Percentiles rank a stretch among this genome's conserved stretches.
These are phyloP conservation scores for Prillingera fragicola DNA, from an alignment of 1,284 basidiomycete genomes.

Conservation along the genomic window DNA sequence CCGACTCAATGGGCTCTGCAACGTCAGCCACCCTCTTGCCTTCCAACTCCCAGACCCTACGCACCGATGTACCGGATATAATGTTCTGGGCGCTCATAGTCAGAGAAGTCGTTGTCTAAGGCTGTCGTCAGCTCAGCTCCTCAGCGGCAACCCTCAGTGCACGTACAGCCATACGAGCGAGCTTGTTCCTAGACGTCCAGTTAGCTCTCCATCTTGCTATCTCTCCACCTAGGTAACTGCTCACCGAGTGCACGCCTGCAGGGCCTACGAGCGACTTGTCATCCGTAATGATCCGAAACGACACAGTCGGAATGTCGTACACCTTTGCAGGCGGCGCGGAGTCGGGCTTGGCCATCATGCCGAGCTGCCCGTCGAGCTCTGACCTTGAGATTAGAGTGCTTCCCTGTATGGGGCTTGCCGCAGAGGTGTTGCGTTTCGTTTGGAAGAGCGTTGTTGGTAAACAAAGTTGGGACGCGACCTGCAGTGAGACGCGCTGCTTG, in stretches of 20 bases:
- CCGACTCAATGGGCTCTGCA: constrained; percentile 84
- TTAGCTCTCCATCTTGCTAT: no score
- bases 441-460: no score
- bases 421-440: no score
- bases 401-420: no score
- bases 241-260: constrained; percentile 41
- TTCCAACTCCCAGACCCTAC: constrained; percentile 19
- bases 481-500: no score
- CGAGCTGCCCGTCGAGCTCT: no score
- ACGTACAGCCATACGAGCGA: constrained; percentile 43
- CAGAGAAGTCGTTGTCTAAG: constrained; percentile 70
- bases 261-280: constrained; percentile 32
- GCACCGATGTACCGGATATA: constrained; percentile 85
- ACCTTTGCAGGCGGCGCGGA: constrained; percentile 25
- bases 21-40: not conserved
- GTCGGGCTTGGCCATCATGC: constrained; percentile 27
- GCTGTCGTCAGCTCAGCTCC: no score
- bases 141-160: not conserved
- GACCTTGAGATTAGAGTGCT: no score
- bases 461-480: no score
- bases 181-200: constrained; percentile 31
- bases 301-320: constrained; percentile 43
- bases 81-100: constrained; percentile 70
- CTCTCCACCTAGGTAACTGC: no score
- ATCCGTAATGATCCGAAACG: constrained; percentile 41